Evolutionary conservation across 2,329 filamentous ascomycete genomes (phyloP), one percentile per base, ranked within the genome.

Genomic region (Fonsecaea erecta): DNA sequence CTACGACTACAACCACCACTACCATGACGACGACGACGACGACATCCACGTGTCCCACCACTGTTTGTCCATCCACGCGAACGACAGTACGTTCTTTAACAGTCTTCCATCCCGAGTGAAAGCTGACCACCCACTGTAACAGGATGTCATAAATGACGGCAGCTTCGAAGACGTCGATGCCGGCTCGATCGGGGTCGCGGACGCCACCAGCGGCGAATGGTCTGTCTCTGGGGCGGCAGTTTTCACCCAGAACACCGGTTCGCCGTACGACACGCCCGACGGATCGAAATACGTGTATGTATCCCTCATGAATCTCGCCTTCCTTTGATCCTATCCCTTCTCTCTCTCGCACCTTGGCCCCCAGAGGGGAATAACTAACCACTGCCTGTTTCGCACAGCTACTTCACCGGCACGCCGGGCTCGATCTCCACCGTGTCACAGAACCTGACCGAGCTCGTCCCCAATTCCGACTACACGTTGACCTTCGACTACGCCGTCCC

Each of bases 271-370:
- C 11, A 59, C 56, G 16, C 56, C 56, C 16, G 16, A 52, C 11
- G 56, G 30, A 18, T 11, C n/a, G 3, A 34, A 59, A 48, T 59
- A 51, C 18, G 43, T 59, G 56, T 59, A 52, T 32, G 56, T 59
- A 52, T 59, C 12, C n/a, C n/a, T n/a, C n/a, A n/a, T n/a, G n/a
- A n/a, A n/a, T n/a, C n/a, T n/a, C n/a, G n/a, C n/a, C n/a, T n/a
- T n/a, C n/a, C n/a, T n/a, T n/a, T n/a, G n/a, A n/a, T n/a, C n/a
- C n/a, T n/a, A n/a, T n/a, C n/a, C n/a, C n/a, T n/a, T n/a, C n/a
- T n/a, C n/a, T n/a, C n/a, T n/a, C n/a, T n/a, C n/a, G n/a, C n/a
- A n/a, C n/a, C n/a, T n/a, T n/a, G n/a, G n/a, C n/a, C 24, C 40
- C 8, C 21, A 16, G 18, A 3, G n/a, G 2, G n/a, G 3, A 46